Evolutionary conservation across 2,329 filamentous ascomycete genomes (phyloP), one percentile per base, ranked within the genome.

Genomic region (Aspergillus arachidicola): DNA sequence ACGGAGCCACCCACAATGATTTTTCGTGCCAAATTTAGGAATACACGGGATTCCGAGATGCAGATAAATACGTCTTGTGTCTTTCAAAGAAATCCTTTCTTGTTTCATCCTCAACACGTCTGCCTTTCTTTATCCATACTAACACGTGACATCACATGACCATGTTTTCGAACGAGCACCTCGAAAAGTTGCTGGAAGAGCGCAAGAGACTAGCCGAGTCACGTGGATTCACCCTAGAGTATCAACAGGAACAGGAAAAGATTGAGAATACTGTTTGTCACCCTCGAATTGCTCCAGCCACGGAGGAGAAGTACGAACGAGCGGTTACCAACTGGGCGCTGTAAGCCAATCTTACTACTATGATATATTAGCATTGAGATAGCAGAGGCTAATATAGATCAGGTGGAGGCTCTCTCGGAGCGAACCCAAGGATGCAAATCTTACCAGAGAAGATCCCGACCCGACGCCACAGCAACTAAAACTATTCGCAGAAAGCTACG

Each of bases 401-500:
- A 64, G 59, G 5, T 61, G 50, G 62, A n/a, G 41, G 2, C 56
- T 50, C 5, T 56, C 62, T 55, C 56, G 59, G 9, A 61, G 58
- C 14, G 50, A 61, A 38, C 21, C 50, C 6, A 59, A 30, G 46
- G 38, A 61, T 36, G 30, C 38, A 30, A 56, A 61, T 43, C 58
- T 64, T 28, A 43, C 41, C 2, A 54, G 51, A 41, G 45, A 65
- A 21, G 55, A 68, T n/a, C 57, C 61, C 2, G n/a, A 67, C 45
- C 63, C 58, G 0, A 60, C 63, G 4, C 59, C 56, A 0, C 5
- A 66, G n/a, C 10, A 60, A 4, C 45, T 70, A 1, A 71, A 71
- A 62, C 57, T 28, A 11, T 69, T 71, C 26, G 51, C 36, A 16
- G 58, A 70, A 28, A 19, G 38, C 41, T 68, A 64, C 38, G 64